Evolutionary conservation across 768 basidiomycete species (phyloP), one percentile per base, ranked within the genome.

Genomic region (Mycena epipterygia): DNA sequence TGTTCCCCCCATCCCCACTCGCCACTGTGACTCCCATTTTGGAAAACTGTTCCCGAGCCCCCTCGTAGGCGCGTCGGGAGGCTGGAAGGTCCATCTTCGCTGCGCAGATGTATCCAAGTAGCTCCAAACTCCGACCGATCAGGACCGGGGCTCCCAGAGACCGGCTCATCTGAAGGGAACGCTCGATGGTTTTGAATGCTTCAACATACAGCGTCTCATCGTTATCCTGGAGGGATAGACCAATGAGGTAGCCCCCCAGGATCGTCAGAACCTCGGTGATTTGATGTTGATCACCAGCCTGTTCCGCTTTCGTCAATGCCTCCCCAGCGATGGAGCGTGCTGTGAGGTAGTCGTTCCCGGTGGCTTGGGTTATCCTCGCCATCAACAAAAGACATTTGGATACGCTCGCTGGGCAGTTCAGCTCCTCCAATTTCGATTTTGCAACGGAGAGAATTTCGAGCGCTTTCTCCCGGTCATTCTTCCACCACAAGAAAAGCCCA

Each of bases 61-160:
- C 44, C 2, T 56, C 32, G 53, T 57, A 56, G 4, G 53, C 53
- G 1, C n/a, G 5, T 19, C 58, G 49, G 0, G 73, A 42, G 37
- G 29, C 66, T n/a, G 37, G 13, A 60, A 67, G 39, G 33, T 68
- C 64, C 41, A 52, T 19, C 32, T 53, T 64, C 19, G 53, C 58
- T 16, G 63, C 46, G 23, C 39, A 49, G 46, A 63, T 61, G 21
- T 64, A 71, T 13, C 58, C 73, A 23, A 74, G 64, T 16, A 56
- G 55, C 41, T 72, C 66, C 42, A 71, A 30, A 42, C 35, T 58
- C 39, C 68, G 70, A 21, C 60, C 73, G 37, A 64, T 72, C 2
- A n/a, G 39, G 23, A 64, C 29, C 5, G 63, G 52, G 8, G 11
- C n/a, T 30, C 63, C 63, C 29, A 64, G 9, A 17, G 52, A 29